Conservation (phyloP, 2,329 filamentous ascomycete species). For the Clathrospora elynae region DNA sequence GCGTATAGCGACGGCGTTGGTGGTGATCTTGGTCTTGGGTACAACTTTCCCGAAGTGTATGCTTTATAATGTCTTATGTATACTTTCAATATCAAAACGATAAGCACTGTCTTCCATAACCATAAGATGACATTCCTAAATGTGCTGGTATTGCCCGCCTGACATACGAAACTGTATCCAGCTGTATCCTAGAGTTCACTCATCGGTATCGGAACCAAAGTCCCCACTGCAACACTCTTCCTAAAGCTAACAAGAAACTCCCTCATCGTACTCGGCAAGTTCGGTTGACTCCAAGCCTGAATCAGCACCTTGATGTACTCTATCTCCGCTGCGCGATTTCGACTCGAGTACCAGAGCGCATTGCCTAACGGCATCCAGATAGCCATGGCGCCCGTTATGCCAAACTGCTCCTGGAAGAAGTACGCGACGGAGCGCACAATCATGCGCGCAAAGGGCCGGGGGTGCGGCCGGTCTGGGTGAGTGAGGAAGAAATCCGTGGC, state of each 20-base stretch:
- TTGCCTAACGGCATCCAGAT: conserved; percentile 31
- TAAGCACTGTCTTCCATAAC: too few relatives aligned
- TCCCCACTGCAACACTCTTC: conserved; percentile 6
- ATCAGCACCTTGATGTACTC: conserved; percentile 22
- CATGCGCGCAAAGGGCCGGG: conserved; percentile 30
- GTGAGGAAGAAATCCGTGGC: conserved; percentile 8
- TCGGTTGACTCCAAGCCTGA: conserved; percentile 20
- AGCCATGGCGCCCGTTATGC: conserved; percentile 25
- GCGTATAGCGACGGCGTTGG: conserved; percentile 12
- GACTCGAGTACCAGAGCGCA: conserved; percentile 25
- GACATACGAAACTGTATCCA: background rate
- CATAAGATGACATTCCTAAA: too few relatives aligned
- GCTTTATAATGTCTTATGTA: conserved; percentile 6
- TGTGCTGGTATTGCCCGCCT: too few relatives aligned
- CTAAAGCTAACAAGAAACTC: conserved; percentile 32
- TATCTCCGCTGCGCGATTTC: conserved; percentile 18
- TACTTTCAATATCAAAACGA: background rate
- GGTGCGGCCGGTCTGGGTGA: conserved; percentile 24
- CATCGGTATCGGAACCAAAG: conserved; percentile 4
- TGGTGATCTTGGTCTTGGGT: background rate
- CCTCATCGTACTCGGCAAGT: conserved; percentile 25
- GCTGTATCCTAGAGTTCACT: background rate
- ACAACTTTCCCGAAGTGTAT: background rate
- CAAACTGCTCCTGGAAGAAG: conserved; percentile 30
- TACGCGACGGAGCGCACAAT: conserved; percentile 30